These are phyloP conservation scores for Fusarium continuum DNA, from an alignment of 2,329 filamentous ascomycete genomes.

Conservation along the genomic window DNA sequence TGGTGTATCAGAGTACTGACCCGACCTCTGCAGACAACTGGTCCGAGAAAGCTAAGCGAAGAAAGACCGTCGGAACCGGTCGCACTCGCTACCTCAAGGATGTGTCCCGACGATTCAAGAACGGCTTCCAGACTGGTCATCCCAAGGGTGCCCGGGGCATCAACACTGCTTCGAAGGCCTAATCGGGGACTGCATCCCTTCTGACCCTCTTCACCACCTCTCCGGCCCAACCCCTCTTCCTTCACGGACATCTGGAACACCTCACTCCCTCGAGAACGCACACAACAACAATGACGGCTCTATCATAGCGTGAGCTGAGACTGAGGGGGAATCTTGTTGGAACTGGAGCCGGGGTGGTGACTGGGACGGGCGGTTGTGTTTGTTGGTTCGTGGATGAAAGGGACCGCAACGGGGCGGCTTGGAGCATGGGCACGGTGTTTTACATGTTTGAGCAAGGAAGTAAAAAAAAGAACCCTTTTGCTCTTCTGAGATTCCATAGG, in stretches of 20 bases:
- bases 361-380: constrained; percentile 28
- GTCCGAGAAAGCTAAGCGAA: constrained; percentile 99
- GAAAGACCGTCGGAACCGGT: constrained; percentile 98
- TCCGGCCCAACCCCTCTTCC: constrained; percentile 19
- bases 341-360: constrained; percentile 27
- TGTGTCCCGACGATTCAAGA: constrained; percentile 93
- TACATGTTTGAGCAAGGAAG: constrained; percentile 48
- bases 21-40: constrained; percentile 81
- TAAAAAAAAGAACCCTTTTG: constrained; percentile 40
- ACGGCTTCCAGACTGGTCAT: constrained; percentile 92
- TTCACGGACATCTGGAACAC: constrained; percentile 17
- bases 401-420: constrained; percentile 36
- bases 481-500: constrained; percentile 47
- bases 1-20: constrained; percentile 30
- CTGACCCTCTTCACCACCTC: constrained; percentile 31
- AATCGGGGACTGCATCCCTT: constrained; percentile 38
- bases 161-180: constrained; percentile 51
- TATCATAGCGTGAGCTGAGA: constrained; percentile 17
- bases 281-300: constrained; percentile 18
- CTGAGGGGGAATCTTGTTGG: constrained; percentile 21
- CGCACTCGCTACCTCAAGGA: constrained; percentile 95
- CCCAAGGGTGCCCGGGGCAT: constrained; percentile 85
- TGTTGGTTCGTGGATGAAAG: constrained; percentile 36
- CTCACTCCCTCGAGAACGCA: constrained; percentile 10
- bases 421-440: constrained; percentile 51